Evolutionary conservation across 257 asterid species (phyloP).

Genomic region (Salvia miltiorrhiza): DNA sequence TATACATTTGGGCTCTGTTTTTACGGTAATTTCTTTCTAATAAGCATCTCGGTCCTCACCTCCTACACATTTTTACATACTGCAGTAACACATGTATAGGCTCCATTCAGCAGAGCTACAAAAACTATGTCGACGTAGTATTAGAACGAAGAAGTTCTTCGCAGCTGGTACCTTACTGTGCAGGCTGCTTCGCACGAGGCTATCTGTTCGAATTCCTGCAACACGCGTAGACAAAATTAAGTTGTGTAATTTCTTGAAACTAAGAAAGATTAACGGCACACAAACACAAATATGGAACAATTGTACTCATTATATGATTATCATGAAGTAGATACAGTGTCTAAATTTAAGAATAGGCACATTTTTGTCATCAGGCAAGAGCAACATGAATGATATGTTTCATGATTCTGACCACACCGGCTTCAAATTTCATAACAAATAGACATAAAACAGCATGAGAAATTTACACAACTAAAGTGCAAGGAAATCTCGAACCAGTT

Average conservation of each 20-base stretch:
- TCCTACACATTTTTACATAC: background rate
- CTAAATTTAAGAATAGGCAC: no score
- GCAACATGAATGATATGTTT: no score
- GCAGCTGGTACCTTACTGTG: slow-evolving; percentile 67
- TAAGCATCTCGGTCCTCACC: background rate
- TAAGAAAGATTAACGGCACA: no score
- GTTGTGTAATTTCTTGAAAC: background rate
- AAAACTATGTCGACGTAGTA: background rate
- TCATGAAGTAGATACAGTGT: no score
- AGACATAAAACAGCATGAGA: background rate
- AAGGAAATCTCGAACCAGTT: background rate
- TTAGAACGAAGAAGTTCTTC: slow-evolving; percentile 73
- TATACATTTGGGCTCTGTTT: background rate
- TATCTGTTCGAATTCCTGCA: slow-evolving; percentile 61
- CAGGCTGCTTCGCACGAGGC: slow-evolving; percentile 24
- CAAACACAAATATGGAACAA: no score
- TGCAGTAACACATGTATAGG: background rate
- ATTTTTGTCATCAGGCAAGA: no score
- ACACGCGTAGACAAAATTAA: background rate
- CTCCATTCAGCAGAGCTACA: slow-evolving; percentile 10
- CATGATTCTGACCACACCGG: no score
- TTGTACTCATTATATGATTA: no score
- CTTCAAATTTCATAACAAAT: no score
- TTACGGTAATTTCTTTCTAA: background rate
- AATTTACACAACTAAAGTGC: background rate